Percentiles rank a stretch among this genome's conserved stretches.
Conservation (phyloP, 2,329 filamentous ascomycete genomes). For the Verticillium tricorpus region DNA sequence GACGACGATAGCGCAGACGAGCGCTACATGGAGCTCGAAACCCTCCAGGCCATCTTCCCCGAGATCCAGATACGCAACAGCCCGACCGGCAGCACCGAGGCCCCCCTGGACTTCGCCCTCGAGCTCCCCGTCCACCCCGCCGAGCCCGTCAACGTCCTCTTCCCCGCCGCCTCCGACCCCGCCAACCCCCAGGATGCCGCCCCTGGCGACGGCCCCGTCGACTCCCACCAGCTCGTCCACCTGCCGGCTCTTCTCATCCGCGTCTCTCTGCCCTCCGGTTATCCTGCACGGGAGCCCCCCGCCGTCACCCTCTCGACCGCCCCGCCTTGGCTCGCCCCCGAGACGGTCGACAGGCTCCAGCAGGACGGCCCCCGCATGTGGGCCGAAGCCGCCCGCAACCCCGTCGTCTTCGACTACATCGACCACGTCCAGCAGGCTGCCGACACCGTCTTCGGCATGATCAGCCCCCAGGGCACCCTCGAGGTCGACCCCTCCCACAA, state of each 20-base stretch:
- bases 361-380: slow-evolving; percentile 49
- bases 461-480: slow-evolving; percentile 41
- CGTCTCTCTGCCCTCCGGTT: slow-evolving; percentile 52
- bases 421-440: slow-evolving; percentile 57
- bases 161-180: slow-evolving; percentile 39
- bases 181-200: slow-evolving; percentile 9
- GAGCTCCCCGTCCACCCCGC: slow-evolving; percentile 54
- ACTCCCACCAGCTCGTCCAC: slow-evolving; percentile 49
- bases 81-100: slow-evolving; percentile 33
- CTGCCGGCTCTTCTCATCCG: slow-evolving; percentile 52
- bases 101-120: slow-evolving; percentile 37
- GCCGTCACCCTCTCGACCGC: slow-evolving; percentile 44
- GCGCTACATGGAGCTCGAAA: slow-evolving; percentile 54
- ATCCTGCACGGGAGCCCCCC: slow-evolving; percentile 51
- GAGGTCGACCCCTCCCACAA: slow-evolving; percentile 55
- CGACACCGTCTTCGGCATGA: slow-evolving; percentile 57
- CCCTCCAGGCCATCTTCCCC: slow-evolving; percentile 62
- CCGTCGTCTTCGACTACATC: slow-evolving; percentile 58
- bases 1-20: slow-evolving; percentile 40
- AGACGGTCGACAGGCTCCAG: slow-evolving; percentile 45
- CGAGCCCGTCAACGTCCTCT: slow-evolving; percentile 51
- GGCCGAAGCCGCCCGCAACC: slow-evolving; percentile 57
- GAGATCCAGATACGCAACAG: slow-evolving; percentile 48
- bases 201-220: slow-evolving; percentile 17
- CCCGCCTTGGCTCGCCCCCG: slow-evolving; percentile 52